Conservation (phyloP, 306 rosid species). For the Albizia julibrissin region DNA sequence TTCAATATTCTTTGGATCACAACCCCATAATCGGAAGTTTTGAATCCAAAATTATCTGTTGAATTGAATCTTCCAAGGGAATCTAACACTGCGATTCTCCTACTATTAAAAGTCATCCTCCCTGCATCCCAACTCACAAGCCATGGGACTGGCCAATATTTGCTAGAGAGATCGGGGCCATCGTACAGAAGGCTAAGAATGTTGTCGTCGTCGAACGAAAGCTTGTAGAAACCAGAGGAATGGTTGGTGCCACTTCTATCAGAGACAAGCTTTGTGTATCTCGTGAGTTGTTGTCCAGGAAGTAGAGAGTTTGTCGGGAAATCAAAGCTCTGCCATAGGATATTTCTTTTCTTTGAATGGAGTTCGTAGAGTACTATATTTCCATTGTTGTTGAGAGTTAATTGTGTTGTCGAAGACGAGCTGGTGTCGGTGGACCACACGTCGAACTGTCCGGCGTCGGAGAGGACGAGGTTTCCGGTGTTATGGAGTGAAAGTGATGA, state of each 20-base stretch:
- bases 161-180: neutral
- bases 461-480: conserved; percentile 26
- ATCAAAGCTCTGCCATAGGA: conserved; percentile 43
- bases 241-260: conserved; percentile 26
- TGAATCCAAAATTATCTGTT: neutral
- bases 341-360: neutral
- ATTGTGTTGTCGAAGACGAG: neutral
- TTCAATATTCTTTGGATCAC: neutral
- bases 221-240: conserved; percentile 36
- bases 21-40: neutral
- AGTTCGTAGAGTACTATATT: conserved; percentile 38
- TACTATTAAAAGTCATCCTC: conserved; percentile 10
- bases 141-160: conserved; percentile 36
- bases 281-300: conserved; percentile 43
- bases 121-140: neutral
- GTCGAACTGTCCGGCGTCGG: conserved; percentile 25
- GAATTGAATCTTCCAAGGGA: conserved; percentile 1
- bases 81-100: conserved; percentile 13
- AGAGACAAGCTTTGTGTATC: conserved; percentile 39
- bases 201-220: conserved; percentile 27
- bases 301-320: conserved; percentile 38
- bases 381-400: conserved; percentile 38
- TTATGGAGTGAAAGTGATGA: conserved; percentile 34
- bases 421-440: conserved; percentile 38
- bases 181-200: conserved; percentile 24